These are phyloP conservation scores for Sungouiella thailandica DNA, from an alignment of 805 yeast genomes.

Conservation along the genomic window DNA sequence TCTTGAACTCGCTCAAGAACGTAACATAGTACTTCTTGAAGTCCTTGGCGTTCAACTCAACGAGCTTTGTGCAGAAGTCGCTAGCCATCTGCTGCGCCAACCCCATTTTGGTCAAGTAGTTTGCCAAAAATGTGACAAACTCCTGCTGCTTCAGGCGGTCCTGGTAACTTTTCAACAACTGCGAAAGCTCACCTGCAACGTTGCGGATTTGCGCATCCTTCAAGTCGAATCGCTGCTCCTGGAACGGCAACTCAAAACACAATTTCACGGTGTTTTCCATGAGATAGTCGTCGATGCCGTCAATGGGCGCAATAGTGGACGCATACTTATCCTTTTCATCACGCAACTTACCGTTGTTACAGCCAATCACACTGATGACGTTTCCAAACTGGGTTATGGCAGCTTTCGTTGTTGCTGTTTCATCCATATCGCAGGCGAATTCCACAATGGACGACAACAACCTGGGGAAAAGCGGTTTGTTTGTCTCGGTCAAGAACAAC, in stretches of 20 bases:
- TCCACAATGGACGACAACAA: conserved; percentile 61
- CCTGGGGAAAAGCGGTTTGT: conserved; percentile 54
- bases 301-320: conserved; percentile 46
- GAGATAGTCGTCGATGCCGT: conserved; percentile 67
- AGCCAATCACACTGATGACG: conserved; percentile 55
- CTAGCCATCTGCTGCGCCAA: conserved; percentile 55
- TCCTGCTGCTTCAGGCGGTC: conserved; percentile 31
- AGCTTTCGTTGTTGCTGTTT: conserved; percentile 60
- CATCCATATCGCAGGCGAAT: conserved; percentile 59
- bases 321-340: conserved; percentile 57
- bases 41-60: conserved; percentile 50
- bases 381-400: conserved; percentile 67
- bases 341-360: conserved; percentile 58
- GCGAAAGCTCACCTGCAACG: conserved; percentile 69
- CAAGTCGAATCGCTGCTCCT: conserved; percentile 56
- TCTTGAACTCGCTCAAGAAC: conserved; percentile 33
- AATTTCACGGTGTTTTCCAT: conserved; percentile 63
- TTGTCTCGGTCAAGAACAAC: conserved; percentile 64
- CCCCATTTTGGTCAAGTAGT: conserved; percentile 51
- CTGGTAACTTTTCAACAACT: conserved; percentile 56
- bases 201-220: conserved; percentile 78
- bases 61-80: conserved; percentile 59
- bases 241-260: conserved; percentile 76
- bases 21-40: conserved; percentile 67
- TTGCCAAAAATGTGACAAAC: conserved; percentile 43